These are phyloP conservation scores for Hygrocybe punicea DNA, from an alignment of 768 basidiomycete species.

Conservation along the genomic window DNA sequence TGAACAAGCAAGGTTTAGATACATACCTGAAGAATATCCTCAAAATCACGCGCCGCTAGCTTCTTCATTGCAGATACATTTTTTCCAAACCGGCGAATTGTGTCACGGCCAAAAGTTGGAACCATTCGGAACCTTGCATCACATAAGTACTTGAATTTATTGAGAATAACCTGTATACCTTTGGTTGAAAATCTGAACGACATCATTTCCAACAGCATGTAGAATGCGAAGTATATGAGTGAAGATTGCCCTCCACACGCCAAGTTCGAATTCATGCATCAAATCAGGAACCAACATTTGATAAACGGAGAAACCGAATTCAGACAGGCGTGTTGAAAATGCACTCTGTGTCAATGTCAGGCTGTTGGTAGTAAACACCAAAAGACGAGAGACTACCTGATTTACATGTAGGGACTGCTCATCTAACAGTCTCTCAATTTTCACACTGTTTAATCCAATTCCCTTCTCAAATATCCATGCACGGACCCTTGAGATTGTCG, in stretches of 20 bases:
- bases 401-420: conserved; percentile 6
- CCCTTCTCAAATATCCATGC: conserved; percentile 4
- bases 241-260: conserved; percentile 26
- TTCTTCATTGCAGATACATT: conserved; percentile 24
- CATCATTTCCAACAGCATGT: conserved; percentile 5
- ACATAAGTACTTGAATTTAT: background rate
- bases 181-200: conserved; percentile 16
- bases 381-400: conserved; percentile 2
- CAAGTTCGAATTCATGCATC: conserved; percentile 29
- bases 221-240: conserved; percentile 26
- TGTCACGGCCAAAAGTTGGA: conserved; percentile 14
- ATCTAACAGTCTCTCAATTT: conserved; percentile 2
- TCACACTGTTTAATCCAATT: background rate
- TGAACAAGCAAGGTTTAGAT: background rate
- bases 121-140: conserved; percentile 11
- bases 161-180: conserved; percentile 10
- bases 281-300: conserved; percentile 22
- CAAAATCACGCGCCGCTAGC: conserved; percentile 26
- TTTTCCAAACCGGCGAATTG: conserved; percentile 22
- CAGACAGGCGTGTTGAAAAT: conserved; percentile 16
- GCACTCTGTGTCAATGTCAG: conserved; percentile 18
- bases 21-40: conserved; percentile 32
- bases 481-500: background rate
- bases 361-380: background rate
- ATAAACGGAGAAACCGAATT: conserved; percentile 16